Conservation (phyloP, 192 early-diverging fungal species). For the Entophlyctis helioformis region DNA sequence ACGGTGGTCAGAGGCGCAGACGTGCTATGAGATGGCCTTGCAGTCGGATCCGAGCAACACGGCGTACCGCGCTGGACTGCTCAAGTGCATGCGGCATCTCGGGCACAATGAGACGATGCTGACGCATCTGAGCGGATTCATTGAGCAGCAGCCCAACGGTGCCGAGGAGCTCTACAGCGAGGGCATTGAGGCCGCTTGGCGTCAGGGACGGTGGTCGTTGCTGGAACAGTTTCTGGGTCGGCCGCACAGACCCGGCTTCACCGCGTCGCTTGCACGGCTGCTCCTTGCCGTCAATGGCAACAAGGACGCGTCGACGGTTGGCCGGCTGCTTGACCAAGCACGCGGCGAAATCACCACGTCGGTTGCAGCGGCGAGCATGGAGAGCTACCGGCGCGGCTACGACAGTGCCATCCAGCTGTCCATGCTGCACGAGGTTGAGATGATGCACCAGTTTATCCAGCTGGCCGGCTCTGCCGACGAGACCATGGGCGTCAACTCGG, state of each 20-base stretch:
- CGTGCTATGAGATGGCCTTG: conserved; percentile 44
- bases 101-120: conserved; percentile 46
- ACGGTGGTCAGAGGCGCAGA: conserved; percentile 54
- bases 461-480: background rate
- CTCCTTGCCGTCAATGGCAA: conserved; percentile 32
- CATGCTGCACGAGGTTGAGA: conserved; percentile 56
- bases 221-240: conserved; percentile 31
- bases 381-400: conserved; percentile 51
- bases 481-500: background rate
- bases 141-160: conserved; percentile 34
- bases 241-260: conserved; percentile 31
- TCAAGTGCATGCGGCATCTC: conserved; percentile 57
- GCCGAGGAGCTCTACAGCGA: conserved; percentile 25
- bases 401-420: conserved; percentile 48
- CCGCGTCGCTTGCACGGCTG: conserved; percentile 39
- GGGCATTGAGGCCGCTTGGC: conserved; percentile 53
- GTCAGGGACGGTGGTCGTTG: conserved; percentile 43
- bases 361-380: conserved; percentile 48
- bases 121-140: conserved; percentile 29
- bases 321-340: conserved; percentile 19
- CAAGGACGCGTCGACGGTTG: conserved; percentile 15
- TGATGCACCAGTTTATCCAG: conserved; percentile 8
- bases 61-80: conserved; percentile 41
- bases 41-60: conserved; percentile 27
- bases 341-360: conserved; percentile 32